Base-by-base conservation (phyloP, 2,329 filamentous ascomycete genomes). In the Metarhizium rileyi region DNA sequence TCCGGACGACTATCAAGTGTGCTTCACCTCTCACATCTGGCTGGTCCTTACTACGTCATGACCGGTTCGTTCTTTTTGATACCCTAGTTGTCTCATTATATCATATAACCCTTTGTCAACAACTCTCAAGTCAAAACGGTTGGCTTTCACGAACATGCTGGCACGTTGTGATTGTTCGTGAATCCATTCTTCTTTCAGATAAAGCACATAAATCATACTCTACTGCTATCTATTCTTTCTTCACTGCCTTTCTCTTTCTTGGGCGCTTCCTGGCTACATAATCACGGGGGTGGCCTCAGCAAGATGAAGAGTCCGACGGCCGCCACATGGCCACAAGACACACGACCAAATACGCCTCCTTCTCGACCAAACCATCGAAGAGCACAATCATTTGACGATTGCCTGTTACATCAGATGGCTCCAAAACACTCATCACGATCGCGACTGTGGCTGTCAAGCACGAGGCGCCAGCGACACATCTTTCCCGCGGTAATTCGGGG, bases 401-500 rank as follows among this genome's bases (percentile, higher is more conserved):
- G 4, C 9, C 33, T 8, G 10, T n/a, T 23, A 18, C 16, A 14
- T n/a, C 16, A 0, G 20, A 35, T n/a, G 20, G 20, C 5, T 23
- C 16, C 27, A 9, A 41, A 38, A 10, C 8, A 22, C 5, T 47
- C 35, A 41, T 44, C 49, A 9, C 41, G 30, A 12, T 43, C 46
- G 8, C 26, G 23, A 12, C 57, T 60, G 47, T 59, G 61, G 53
- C 52, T 60, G 25, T 51, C 61, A 28, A 33, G 51, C 26, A 49
- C 50, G 18, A 61, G 50, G 51, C 58, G 52, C 26, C 56, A 55
- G 44, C 44, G 46, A 20, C 26, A 51, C 10, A 35, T 48, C 16
- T 46, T 52, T 12, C 53, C 53, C 23, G 35, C 65, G 16, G 5
- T 70, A 47, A 62, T 70, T 50, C 65, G 62, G 48, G 66, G 64